Evolutionary conservation across 768 basidiomycete species (phyloP).

Genomic region (Naganishia vishniacii): DNA sequence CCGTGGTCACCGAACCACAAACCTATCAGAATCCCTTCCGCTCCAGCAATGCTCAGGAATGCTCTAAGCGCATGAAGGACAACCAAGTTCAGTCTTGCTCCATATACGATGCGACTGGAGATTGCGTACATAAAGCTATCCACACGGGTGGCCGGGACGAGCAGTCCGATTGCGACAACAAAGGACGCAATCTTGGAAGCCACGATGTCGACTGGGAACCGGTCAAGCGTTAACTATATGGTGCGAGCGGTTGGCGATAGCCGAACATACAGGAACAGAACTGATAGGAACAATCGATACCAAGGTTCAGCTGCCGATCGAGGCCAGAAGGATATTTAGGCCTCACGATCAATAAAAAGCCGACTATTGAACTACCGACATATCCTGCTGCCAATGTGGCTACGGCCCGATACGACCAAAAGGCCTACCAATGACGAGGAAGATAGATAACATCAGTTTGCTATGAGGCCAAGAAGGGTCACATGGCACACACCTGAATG

Average conservation of each 20-base stretch:
- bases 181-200: conserved; percentile 89
- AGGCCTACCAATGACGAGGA: conserved; percentile 31
- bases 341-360: conserved; percentile 46
- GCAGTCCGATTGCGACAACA: conserved; percentile 74
- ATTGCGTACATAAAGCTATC: conserved; percentile 82
- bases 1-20: conserved; percentile 96
- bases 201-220: conserved; percentile 60
- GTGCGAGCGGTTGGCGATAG: no score
- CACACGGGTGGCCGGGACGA: conserved; percentile 79
- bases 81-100: no score
- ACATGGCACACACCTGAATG: conserved; percentile 16
- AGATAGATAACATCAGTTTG: background rate
- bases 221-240: no score
- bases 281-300: no score
- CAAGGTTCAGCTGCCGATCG: background rate
- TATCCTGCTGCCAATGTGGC: conserved; percentile 46
- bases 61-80: conserved; percentile 56
- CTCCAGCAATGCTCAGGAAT: conserved; percentile 70
- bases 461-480: background rate
- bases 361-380: conserved; percentile 40
- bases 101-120: no score
- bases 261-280: conserved; percentile 37
- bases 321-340: no score
- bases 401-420: conserved; percentile 41
- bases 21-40: conserved; percentile 79